A percentile compares a stretch with the other conserved stretches of the same genome.
phyloP scores from a whole-genome alignment of 805 yeast species.

The Lipomyces yamadae region DNA sequence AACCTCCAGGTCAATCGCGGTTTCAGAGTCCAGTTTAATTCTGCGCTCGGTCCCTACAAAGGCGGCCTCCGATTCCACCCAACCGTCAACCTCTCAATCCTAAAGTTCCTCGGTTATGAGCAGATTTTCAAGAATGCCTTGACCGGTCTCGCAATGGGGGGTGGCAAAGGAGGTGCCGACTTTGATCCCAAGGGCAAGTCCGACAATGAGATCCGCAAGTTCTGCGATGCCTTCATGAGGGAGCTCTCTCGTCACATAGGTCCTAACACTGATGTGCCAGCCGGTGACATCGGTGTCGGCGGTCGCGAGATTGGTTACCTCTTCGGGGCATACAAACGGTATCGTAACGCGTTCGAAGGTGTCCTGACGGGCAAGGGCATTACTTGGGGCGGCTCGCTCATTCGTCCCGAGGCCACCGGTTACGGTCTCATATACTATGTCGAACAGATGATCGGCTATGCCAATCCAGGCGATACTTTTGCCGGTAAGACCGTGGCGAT shows the following conservation, averaged over 20 bases:
- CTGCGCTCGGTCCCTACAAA: conserved; percentile 98
- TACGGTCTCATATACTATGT: conserved; percentile 96
- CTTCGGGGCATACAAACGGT: conserved; percentile 94
- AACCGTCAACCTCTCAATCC: conserved; percentile 89
- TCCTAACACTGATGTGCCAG: conserved; percentile 97
- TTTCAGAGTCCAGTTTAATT: conserved; percentile 97
- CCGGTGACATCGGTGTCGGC: conserved; percentile 99
- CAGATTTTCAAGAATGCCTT: conserved; percentile 98
- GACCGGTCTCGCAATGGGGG: conserved; percentile 97
- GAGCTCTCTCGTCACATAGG: conserved; percentile 97
- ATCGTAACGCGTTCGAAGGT: conserved; percentile 94
- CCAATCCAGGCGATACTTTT: conserved; percentile 72
- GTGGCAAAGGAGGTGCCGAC: conserved; percentile 99
- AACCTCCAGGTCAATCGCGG: conserved; percentile 93
- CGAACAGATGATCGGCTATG: conserved; percentile 95
- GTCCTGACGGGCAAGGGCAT: conserved; percentile 97
- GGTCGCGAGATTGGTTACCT: conserved; percentile 94
- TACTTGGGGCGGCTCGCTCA: conserved; percentile 98
- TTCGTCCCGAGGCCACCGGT: conserved; percentile 99
- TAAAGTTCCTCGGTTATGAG: conserved; percentile 96
- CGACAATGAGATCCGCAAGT: conserved; percentile 92
- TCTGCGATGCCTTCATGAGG: conserved; percentile 94
- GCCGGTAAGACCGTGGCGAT: conserved; percentile 93
- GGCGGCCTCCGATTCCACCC: conserved; percentile 99
- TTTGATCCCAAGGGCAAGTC: conserved; percentile 96